Conservation (phyloP, 2,329 filamentous ascomycete species). For the Aspergillus carbonarius region DNA sequence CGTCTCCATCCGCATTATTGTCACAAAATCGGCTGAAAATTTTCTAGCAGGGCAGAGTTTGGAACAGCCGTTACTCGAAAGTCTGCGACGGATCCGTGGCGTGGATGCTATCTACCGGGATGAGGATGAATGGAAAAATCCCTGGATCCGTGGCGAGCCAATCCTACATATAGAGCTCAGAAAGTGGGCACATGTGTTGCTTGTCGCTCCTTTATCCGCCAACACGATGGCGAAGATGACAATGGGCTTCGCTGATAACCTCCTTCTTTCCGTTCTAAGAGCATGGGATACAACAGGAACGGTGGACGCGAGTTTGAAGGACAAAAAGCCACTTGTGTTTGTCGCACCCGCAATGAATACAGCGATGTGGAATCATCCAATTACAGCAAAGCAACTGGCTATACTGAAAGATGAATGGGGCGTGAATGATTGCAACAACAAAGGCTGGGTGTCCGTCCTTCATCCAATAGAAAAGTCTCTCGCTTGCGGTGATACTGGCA, state of each 20-base stretch:
- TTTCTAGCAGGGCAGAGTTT: slow-evolving; percentile 74
- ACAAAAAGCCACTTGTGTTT: slow-evolving; percentile 63
- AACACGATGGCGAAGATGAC: slow-evolving; percentile 84
- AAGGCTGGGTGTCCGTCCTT: slow-evolving; percentile 69
- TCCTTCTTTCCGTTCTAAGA: slow-evolving; percentile 71
- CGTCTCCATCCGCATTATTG: slow-evolving; percentile 79
- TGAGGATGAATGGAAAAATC: slow-evolving; percentile 76
- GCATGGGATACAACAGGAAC: slow-evolving; percentile 81
- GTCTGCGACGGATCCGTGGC: slow-evolving; percentile 61
- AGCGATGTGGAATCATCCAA: slow-evolving; percentile 83
- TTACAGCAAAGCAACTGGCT: slow-evolving; percentile 70
- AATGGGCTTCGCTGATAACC: slow-evolving; percentile 72
- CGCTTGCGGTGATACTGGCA: slow-evolving; percentile 81
- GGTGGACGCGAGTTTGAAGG: slow-evolving; percentile 47
- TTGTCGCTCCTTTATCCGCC: slow-evolving; percentile 78
- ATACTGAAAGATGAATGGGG: slow-evolving; percentile 76
- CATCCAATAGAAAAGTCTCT: slow-evolving; percentile 71
- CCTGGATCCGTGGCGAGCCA: slow-evolving; percentile 74
- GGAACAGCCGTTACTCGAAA: slow-evolving; percentile 71
- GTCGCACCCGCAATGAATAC: slow-evolving; percentile 86
- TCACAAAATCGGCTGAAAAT: slow-evolving; percentile 69
- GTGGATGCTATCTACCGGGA: slow-evolving; percentile 82
- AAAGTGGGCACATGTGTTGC: slow-evolving; percentile 75
- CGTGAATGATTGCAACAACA: slow-evolving; percentile 35
- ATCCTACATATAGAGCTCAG: slow-evolving; percentile 91